phyloP scores from a whole-genome alignment of 805 yeast species.

The Monosporozyma servazzii region DNA sequence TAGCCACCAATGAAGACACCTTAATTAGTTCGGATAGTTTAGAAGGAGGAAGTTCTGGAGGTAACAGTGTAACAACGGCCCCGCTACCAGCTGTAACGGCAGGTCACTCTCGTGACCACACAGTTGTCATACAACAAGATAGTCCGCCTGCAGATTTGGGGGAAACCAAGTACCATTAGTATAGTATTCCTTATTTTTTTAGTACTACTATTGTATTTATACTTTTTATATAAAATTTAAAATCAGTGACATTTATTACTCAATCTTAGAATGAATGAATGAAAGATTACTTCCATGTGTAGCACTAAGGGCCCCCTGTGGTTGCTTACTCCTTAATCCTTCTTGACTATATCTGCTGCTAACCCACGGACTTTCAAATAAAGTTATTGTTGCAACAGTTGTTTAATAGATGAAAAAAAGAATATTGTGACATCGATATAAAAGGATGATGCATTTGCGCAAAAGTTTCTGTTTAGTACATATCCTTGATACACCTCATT shows the following conservation, averaged over 20 bases:
- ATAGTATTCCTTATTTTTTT: background rate
- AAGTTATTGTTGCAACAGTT: background rate
- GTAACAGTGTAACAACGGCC: background rate
- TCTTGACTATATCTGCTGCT: background rate
- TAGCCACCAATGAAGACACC: conserved; percentile 4
- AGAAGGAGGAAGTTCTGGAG: background rate
- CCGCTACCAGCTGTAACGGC: background rate
- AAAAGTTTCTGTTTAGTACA: too few species aligned
- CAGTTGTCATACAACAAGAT: background rate
- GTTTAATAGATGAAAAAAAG: background rate
- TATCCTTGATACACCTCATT: too few species aligned
- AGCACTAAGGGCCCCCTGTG: background rate
- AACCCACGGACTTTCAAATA: background rate
- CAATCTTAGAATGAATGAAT: background rate
- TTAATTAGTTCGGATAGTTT: background rate
- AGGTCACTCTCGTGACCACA: background rate
- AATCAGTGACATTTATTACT: too few species aligned
- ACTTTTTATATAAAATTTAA: background rate
- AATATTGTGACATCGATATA: background rate
- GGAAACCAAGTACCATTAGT: background rate
- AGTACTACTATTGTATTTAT: background rate
- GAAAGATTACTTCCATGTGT: background rate
- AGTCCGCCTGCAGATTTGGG: background rate
- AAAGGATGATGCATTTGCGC: background rate
- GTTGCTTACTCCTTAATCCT: background rate